Base-by-base conservation (phyloP, 1,284 basidiomycete species). In the Ganoderma meredithae region DNA sequence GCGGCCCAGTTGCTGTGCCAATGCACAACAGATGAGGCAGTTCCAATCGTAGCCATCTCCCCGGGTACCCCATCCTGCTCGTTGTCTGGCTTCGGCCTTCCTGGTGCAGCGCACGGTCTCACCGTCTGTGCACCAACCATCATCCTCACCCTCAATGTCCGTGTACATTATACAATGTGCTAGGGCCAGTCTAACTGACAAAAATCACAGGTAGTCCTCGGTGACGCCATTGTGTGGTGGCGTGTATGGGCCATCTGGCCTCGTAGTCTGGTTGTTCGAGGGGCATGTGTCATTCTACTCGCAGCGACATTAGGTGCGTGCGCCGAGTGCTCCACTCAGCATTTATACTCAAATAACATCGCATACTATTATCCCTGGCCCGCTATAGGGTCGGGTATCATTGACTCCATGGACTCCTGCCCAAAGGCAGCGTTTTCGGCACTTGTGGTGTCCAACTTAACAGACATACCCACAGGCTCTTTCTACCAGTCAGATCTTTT, bases 141-240 rank as follows among this genome's bases (percentile, higher is more conserved):
- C 27, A 49, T 62, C 17, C 44, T 62, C 17, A 47, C 44, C 5
- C 7, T 62, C 25, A 62, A 62, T 49, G 60, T 62, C 5, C 25
- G 44, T 49, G 9, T 6, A 9, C 9, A 36, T 36, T 36, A 36
- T 36, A 8, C 36, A 7, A 36, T 36, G 36, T 7, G 9, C 36
- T 36, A 9, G 36, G 36, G 6, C 36, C 7, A 36, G 7, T 36
- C 2, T 36, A 6, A 7, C 36, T 36, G 7, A 36, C 9, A 9
- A 8, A 36, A 36, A 36, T 36, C 36, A 36, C 36, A 36, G 36
- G 36, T 36, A 36, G 2, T 36, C 36, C 36, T 36, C 36, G 36
- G 36, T 36, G 36, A 36, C 36, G 6, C 36, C 36, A 36, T 36
- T 36, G 36, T 36, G 36, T 36, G 36, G 36, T 36, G 36, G 36